phyloP scores from a whole-genome alignment of 139 green algal species.

The Micractinium sp. region DNA sequence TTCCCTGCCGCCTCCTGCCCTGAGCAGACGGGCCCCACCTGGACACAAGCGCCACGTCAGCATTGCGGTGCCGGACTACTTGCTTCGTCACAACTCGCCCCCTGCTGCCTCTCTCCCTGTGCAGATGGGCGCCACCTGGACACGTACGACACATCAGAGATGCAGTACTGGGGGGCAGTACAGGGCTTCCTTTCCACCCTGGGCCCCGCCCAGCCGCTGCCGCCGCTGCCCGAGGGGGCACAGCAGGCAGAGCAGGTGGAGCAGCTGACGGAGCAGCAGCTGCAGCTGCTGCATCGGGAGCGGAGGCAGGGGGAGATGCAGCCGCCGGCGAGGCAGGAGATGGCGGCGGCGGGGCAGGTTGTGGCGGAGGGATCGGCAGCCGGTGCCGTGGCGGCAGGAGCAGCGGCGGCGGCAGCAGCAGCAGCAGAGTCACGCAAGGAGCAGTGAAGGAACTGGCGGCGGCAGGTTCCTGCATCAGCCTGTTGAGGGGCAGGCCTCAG shows the following conservation, averaged over 20 bases:
- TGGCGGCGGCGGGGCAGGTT: background rate
- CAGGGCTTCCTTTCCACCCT: background rate
- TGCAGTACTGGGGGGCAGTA: slow-evolving; percentile 79
- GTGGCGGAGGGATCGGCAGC: background rate
- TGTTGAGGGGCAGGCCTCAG: no score
- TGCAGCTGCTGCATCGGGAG: background rate
- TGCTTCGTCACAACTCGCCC: background rate
- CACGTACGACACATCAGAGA: slow-evolving; percentile 64
- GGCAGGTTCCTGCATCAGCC: no score
- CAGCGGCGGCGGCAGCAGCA: background rate
- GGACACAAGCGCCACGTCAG: no score
- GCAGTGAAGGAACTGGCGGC: background rate
- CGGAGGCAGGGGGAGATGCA: background rate
- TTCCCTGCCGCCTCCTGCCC: no score
- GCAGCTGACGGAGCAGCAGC: background rate
- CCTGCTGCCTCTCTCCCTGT: background rate
- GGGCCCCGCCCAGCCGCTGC: slow-evolving; percentile 11
- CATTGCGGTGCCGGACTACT: no score
- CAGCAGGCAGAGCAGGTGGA: background rate
- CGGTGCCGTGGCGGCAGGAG: background rate
- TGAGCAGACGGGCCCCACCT: background rate
- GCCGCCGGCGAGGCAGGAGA: background rate
- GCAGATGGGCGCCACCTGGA: slow-evolving; percentile 53
- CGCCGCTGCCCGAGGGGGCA: background rate
- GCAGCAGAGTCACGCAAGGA: background rate